Base-by-base conservation (phyloP, 495 filamentous ascomycete species). In the Glutinoglossum americanum region DNA sequence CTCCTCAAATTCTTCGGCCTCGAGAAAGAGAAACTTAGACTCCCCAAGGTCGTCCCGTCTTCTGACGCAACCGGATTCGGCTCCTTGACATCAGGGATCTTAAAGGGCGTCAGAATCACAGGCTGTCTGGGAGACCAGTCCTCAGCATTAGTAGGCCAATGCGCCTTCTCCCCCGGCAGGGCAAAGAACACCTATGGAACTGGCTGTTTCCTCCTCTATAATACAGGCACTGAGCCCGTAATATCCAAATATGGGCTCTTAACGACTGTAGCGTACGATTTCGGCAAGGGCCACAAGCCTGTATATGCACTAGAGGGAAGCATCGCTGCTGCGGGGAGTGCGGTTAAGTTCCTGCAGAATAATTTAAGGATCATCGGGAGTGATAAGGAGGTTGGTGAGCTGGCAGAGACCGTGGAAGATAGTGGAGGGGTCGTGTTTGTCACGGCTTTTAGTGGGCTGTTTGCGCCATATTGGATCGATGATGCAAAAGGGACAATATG, bases 401-500 rank as follows among this genome's bases (percentile, higher is more conserved):
- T 95, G 49, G 90, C 90, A 9, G 79, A 76, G 54, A 83, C 77
- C 1, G 90, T 95, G 0, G 66, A 81, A n/a, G 87, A 97, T 62
- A 95, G 81, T 59, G 90, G 90, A 60, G 90, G 90, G 26, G 87
- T 89, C 39, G 78, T 93, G 6, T 97, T 97, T 64, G 90, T 97
- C 51, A 95, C 90, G 32, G 90, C 90, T 0, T 97, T 97, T 68
- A 92, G 85, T 72, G 90, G 90, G 60, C 75, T 97, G 0, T 95
- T 95, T 68, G 90, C 90, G 19, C 90, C 90, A n/a, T 95, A 95
- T 67, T 97, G 90, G 90, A 94, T 95, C 60, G 90, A 95, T 67
- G 87, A 94, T 69, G 89, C 88, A 33, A 82, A 89, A 69, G 90
- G 90, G 55, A 95, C 89, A 1, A 80, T 92, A 23, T 89, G 82